phyloP scores from a whole-genome alignment of 1,139 yeast genomes.

The Kodamaea arcana region DNA sequence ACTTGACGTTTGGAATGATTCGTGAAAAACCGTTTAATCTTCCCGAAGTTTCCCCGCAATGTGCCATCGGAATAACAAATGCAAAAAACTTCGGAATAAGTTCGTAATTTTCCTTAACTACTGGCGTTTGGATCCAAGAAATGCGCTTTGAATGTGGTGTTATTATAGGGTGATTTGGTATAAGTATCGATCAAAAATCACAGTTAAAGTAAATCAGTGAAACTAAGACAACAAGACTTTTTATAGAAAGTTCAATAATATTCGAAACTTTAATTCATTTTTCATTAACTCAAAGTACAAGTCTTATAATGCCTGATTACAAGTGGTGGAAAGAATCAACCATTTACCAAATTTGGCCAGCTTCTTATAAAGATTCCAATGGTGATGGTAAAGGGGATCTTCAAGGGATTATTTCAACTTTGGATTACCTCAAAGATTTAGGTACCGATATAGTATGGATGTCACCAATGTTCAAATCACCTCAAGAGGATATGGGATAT shows the following conservation, averaged over 20 bases:
- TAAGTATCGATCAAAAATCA: neutral
- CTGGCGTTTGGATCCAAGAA: neutral
- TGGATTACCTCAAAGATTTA: slow-evolving; percentile 48
- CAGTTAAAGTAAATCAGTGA: too few species aligned
- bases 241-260: too few species aligned
- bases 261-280: too few species aligned
- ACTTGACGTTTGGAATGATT: too few species aligned
- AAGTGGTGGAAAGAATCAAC: slow-evolving; percentile 58
- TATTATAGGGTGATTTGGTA: neutral
- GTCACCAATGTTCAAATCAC: slow-evolving; percentile 56
- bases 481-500: slow-evolving; percentile 63
- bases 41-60: neutral
- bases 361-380: slow-evolving; percentile 53
- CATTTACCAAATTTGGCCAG: slow-evolving; percentile 58
- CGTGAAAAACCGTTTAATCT: neutral
- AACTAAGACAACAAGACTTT: too few species aligned
- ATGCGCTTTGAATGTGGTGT: neutral
- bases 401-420: slow-evolving; percentile 47
- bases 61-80: neutral
- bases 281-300: too few species aligned
- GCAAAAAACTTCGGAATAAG: neutral
- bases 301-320: neutral
- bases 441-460: slow-evolving; percentile 56
- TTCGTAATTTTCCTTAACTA: neutral
- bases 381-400: slow-evolving; percentile 58